Conservation (phyloP, 1,139 yeast genomes). For the Yamadazyma sp. region DNA sequence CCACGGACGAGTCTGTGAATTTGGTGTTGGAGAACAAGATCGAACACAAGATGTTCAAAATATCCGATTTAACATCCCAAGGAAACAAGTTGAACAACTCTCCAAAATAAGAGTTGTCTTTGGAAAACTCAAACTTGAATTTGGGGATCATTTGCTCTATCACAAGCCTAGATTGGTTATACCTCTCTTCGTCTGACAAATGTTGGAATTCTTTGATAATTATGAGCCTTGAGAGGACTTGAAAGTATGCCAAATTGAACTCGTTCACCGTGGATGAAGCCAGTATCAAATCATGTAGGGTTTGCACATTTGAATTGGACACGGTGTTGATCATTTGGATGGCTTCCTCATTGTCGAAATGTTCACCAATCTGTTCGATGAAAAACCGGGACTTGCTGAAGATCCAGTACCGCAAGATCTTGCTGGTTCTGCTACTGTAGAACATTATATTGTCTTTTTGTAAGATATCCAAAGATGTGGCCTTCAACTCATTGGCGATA, state of each 20-base stretch:
- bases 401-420: slow-evolving; percentile 20
- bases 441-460: slow-evolving; percentile 6
- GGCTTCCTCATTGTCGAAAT: slow-evolving; percentile 21
- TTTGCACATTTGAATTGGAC: slow-evolving; percentile 12
- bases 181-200: slow-evolving; percentile 13
- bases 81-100: slow-evolving; percentile 36
- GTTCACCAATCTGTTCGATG: slow-evolving; percentile 23
- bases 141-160: slow-evolving; percentile 45
- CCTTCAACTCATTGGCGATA: slow-evolving; percentile 15
- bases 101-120: slow-evolving; percentile 39
- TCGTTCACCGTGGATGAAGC: slow-evolving; percentile 35
- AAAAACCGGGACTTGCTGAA: slow-evolving; percentile 22
- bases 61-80: slow-evolving; percentile 28
- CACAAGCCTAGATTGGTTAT: slow-evolving; percentile 20
- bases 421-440: slow-evolving; percentile 2
- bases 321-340: slow-evolving; percentile 23
- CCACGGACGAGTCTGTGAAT: slow-evolving; percentile 11
- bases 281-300: slow-evolving; percentile 21
- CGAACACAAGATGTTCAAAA: slow-evolving; percentile 31
- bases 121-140: slow-evolving; percentile 40
- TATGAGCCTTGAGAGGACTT: slow-evolving; percentile 36
- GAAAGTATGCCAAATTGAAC: slow-evolving; percentile 55
- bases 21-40: slow-evolving; percentile 22
- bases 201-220: slow-evolving; percentile 19
- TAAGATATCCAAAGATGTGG: slow-evolving; percentile 4